Conservation (phyloP, 2,329 filamentous ascomycete genomes). For the Aspergillus floridensis region DNA sequence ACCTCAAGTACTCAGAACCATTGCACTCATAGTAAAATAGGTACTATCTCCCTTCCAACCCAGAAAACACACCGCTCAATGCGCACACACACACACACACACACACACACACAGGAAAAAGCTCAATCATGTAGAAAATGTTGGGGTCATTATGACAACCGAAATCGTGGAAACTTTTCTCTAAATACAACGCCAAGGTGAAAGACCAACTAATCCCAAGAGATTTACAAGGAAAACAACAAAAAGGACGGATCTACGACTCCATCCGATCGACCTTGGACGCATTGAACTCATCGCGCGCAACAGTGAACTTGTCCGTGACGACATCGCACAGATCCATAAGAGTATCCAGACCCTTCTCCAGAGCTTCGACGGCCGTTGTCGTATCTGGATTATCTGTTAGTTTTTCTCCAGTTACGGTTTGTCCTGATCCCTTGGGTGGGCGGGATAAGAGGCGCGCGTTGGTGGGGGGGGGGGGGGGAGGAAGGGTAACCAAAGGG, state of each 20-base stretch:
- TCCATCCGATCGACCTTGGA: slow-evolving; percentile 35
- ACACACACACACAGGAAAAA: neutral
- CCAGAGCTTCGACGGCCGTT: slow-evolving; percentile 77
- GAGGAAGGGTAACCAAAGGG: no score
- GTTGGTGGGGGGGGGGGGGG: no score
- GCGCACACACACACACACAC: neutral
- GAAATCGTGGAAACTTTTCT: slow-evolving; percentile 11
- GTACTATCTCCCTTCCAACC: neutral
- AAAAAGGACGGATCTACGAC: slow-evolving; percentile 20
- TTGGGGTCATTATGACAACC: no score
- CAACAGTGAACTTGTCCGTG: slow-evolving; percentile 77
- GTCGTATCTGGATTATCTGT: slow-evolving; percentile 61
- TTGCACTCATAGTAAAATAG: neutral
- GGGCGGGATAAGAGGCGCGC: no score
- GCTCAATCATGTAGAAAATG: neutral
- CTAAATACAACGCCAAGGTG: slow-evolving; percentile 23
- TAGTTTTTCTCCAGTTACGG: neutral
- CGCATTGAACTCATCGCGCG: slow-evolving; percentile 61
- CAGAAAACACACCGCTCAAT: neutral
- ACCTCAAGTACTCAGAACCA: neutral
- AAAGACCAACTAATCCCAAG: slow-evolving; percentile 7
- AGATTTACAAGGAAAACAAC: neutral
- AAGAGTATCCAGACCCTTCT: slow-evolving; percentile 85
- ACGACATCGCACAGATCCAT: slow-evolving; percentile 93
- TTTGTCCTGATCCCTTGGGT: no score